Evolutionary conservation across 306 rosid genomes (phyloP).

Genomic region (Albizia julibrissin): DNA sequence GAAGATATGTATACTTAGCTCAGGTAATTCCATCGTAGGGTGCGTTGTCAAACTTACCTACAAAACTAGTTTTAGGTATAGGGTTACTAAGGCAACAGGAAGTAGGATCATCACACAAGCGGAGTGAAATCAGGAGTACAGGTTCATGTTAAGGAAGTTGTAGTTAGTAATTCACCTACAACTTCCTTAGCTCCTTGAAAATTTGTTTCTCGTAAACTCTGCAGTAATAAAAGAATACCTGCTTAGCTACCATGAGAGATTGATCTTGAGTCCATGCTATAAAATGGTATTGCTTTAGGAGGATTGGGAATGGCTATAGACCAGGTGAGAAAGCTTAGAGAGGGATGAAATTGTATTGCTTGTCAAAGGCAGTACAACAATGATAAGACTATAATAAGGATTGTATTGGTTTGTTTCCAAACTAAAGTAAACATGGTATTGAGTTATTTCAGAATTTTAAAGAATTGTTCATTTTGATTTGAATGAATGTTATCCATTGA

Average conservation of each 20-base stretch:
- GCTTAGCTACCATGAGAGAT: background rate
- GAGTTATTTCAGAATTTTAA: background rate
- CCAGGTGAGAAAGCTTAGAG: too few species aligned
- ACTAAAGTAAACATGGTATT: too few species aligned
- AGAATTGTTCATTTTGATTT: background rate
- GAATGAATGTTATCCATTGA: background rate
- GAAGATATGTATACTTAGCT: background rate
- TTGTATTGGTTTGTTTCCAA: too few species aligned
- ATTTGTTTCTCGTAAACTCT: background rate
- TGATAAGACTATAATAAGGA: too few species aligned
- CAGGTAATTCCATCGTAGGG: background rate
- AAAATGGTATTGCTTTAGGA: too few species aligned
- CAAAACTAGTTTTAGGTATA: background rate
- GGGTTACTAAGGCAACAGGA: background rate
- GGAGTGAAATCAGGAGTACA: background rate
- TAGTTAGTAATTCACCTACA: background rate
- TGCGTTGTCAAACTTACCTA: background rate
- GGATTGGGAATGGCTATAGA: too few species aligned
- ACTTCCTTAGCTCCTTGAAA: background rate
- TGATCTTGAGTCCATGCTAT: too few species aligned
- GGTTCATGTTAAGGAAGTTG: background rate
- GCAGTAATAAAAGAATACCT: background rate
- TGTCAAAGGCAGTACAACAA: too few species aligned
- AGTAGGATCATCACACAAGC: background rate
- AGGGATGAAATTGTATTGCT: too few species aligned